Conservation (phyloP, 116 monocot species). For the Iris pallida region DNA sequence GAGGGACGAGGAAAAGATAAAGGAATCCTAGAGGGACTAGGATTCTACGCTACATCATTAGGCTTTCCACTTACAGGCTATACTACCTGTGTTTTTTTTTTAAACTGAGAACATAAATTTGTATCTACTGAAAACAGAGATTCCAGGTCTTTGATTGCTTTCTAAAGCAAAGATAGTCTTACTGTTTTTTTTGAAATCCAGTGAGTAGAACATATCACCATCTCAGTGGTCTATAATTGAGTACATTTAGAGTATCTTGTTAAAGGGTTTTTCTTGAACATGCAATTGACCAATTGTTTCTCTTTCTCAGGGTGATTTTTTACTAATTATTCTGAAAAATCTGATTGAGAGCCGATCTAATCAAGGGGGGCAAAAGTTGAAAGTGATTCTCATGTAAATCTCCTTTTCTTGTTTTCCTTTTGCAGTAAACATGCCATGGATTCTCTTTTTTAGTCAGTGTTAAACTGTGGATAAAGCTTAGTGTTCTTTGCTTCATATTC, state of each 20-base stretch:
- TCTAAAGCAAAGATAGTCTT: no score
- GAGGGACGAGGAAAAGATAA: no score
- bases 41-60: no score
- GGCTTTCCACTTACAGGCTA: no score
- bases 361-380: conserved; percentile 49
- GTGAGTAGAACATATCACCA: background rate
- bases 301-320: conserved; percentile 81
- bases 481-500: background rate
- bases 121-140: no score
- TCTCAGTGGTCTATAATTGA: background rate
- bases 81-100: no score
- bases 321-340: conserved; percentile 79
- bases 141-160: no score
- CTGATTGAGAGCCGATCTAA: conserved; percentile 54
- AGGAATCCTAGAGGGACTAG: no score
- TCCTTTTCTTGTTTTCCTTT: background rate
- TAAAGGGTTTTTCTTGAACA: background rate
- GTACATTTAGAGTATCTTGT: background rate
- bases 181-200: no score
- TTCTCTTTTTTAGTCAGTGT: background rate
- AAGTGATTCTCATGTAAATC: conserved; percentile 89
- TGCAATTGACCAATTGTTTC: conserved; percentile 1
- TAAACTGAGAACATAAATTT: no score
- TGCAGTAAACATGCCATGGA: background rate
- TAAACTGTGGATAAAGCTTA: background rate